A percentile compares a stretch with the other conserved stretches of the same genome.
Evolutionary conservation across 129 eudicot genomes (phyloP).

Genomic region (Escallonia herrerae): DNA sequence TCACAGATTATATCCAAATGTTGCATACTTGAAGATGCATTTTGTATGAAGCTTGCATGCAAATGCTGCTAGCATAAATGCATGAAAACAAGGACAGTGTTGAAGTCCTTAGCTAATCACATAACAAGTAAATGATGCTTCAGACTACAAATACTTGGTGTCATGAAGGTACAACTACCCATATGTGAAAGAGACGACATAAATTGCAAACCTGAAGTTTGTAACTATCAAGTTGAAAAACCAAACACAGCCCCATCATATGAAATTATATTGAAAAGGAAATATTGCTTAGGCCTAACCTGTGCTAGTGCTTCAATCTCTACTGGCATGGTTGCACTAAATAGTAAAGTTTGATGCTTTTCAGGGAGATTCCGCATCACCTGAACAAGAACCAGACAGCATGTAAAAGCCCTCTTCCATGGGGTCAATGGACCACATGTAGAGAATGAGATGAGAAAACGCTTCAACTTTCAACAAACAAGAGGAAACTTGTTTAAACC

Average conservation of each 20-base stretch:
- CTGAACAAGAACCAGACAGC: constrained; percentile 21
- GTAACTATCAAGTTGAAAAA: neutral
- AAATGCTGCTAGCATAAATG: neutral
- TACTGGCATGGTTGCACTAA: constrained; percentile 89
- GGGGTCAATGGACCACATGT: neutral
- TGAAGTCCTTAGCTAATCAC: neutral
- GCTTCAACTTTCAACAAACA: too few relatives aligned
- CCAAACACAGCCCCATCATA: neutral
- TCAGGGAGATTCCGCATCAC: constrained; percentile 75
- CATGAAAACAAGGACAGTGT: neutral
- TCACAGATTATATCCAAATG: neutral
- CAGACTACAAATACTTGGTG: neutral
- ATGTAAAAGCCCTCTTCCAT: neutral
- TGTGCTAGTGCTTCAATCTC: constrained; percentile 87
- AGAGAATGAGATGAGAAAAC: neutral
- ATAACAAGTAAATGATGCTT: neutral
- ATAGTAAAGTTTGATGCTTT: constrained; percentile 74
- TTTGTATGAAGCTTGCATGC: neutral
- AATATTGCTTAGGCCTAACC: constrained; percentile 30
- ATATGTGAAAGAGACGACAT: too few relatives aligned
- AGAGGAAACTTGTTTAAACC: neutral
- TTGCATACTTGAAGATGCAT: neutral
- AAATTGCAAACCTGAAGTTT: too few relatives aligned
- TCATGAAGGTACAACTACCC: neutral
- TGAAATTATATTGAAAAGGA: neutral